Base-by-base conservation (phyloP, 192 early-diverging fungal species). In the Coemansia sp. region DNA sequence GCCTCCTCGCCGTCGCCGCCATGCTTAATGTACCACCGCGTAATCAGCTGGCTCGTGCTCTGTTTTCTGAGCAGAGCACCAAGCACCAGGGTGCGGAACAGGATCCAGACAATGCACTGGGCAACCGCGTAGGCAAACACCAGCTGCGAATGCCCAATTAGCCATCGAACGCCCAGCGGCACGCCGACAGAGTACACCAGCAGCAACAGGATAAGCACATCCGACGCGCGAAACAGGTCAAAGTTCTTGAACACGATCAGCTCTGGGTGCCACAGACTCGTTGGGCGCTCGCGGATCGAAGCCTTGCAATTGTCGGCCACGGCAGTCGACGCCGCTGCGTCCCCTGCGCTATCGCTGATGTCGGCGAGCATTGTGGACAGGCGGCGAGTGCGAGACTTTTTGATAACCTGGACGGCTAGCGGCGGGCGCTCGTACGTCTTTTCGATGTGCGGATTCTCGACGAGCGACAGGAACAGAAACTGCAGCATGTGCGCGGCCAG, bases 241-340 rank as follows among this genome's bases (percentile, higher is more conserved):
- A 98, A 85, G 70, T 96, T 93, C 49, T 88, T 85, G 63, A 98
- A 88, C 8, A 93, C 81, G 31, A 94, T 85, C 50, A 98, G 71
- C 58, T 96, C 95, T n/a, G 75, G 80, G 36, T 73, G 86, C 75
- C 79, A 89, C 51, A 82, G 55, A 59, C 83, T 59, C 11, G 65
- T 44, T 12, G 65, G 72, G 2, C 61, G 60, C 74, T 50, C 78
- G 60, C 39, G 68, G 50, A 62, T 79, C 53, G 71, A 59, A 29
- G 32, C 53, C 29, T 45, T 55, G 51, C 43, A 62, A n/a, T n/a
- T n/a, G n/a, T n/a, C n/a, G 25, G 25, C 44, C 17, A 25, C 52
- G 15, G 27, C 41, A 15, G 58, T 29, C 10, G 27, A n/a, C 14
- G 26, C 29, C n/a, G 38, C 15, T 12, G 38, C 15, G 15, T 45